Evolutionary conservation across 106 monocot genomes (phyloP).

Genomic region (Triglochin maritima): DNA sequence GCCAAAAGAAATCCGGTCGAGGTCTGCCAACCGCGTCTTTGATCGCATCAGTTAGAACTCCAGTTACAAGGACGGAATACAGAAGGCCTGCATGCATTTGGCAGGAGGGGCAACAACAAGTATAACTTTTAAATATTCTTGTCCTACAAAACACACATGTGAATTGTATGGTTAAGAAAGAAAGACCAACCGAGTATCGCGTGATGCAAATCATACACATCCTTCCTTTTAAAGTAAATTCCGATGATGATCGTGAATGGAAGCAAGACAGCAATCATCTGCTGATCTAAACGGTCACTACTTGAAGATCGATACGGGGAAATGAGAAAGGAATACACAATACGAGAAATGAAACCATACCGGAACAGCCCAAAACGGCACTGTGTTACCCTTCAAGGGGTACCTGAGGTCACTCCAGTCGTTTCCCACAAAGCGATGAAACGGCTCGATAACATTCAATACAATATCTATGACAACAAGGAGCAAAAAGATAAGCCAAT

Average conservation of each 20-base stretch:
- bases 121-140: too few species aligned
- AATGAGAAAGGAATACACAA: background rate
- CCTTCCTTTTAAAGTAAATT: constrained; percentile 44
- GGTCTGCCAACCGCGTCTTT: constrained; percentile 68
- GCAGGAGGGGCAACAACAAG: background rate
- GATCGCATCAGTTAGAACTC: constrained; percentile 54
- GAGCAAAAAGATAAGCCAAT: constrained; percentile 67
- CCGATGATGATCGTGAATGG: constrained; percentile 29
- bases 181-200: constrained; percentile 44
- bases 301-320: background rate
- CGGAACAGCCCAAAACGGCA: constrained; percentile 66
- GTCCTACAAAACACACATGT: too few species aligned
- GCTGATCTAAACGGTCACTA: background rate
- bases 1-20: constrained; percentile 69
- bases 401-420: constrained; percentile 60
- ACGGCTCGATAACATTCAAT: constrained; percentile 41
- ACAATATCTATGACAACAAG: constrained; percentile 25
- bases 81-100: constrained; percentile 29
- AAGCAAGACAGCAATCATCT: constrained; percentile 41
- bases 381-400: constrained; percentile 45
- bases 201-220: constrained; percentile 77
- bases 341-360: constrained; percentile 12
- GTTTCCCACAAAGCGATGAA: constrained; percentile 51
- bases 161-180: background rate
- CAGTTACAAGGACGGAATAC: constrained; percentile 61